Percentiles rank a stretch among this genome's conserved stretches.
These are phyloP conservation scores for Apophysomyces ossiformis DNA, from an alignment of 371 early-diverging fungal genomes.

Conservation along the genomic window DNA sequence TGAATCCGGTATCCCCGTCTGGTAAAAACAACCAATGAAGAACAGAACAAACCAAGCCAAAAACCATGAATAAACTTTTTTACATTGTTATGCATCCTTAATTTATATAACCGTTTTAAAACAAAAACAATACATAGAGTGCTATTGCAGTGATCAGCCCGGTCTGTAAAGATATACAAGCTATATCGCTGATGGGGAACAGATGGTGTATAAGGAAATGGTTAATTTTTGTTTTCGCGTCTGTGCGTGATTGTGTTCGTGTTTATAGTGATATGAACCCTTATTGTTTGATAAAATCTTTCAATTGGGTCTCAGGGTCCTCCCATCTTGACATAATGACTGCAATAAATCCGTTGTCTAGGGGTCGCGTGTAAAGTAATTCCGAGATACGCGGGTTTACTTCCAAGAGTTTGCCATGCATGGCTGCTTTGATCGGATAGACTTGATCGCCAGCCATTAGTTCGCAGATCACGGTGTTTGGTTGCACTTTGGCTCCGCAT, in stretches of 20 bases:
- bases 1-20: slow-evolving; percentile 73
- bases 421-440: slow-evolving; percentile 34
- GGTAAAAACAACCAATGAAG: slow-evolving; percentile 32
- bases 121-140: too few relatives aligned
- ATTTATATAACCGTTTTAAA: not conserved
- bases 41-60: not conserved
- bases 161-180: too few relatives aligned
- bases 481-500: slow-evolving; percentile 32
- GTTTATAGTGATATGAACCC: not conserved
- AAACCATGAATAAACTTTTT: not conserved
- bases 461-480: slow-evolving; percentile 31
- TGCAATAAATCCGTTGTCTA: slow-evolving; percentile 49
- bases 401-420: slow-evolving; percentile 51
- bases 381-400: slow-evolving; percentile 41
- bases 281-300: not conserved
- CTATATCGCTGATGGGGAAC: too few relatives aligned
- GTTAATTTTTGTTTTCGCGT: not conserved
- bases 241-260: not conserved
- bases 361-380: slow-evolving; percentile 29
- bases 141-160: too few relatives aligned
- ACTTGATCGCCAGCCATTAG: slow-evolving; percentile 20
- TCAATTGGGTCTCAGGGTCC: not conserved
- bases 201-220: not conserved
- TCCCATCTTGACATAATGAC: slow-evolving; percentile 39
- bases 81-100: slow-evolving; percentile 2